Conservation (phyloP, 257 asterid species). For the Craterostigma plantagineum region DNA sequence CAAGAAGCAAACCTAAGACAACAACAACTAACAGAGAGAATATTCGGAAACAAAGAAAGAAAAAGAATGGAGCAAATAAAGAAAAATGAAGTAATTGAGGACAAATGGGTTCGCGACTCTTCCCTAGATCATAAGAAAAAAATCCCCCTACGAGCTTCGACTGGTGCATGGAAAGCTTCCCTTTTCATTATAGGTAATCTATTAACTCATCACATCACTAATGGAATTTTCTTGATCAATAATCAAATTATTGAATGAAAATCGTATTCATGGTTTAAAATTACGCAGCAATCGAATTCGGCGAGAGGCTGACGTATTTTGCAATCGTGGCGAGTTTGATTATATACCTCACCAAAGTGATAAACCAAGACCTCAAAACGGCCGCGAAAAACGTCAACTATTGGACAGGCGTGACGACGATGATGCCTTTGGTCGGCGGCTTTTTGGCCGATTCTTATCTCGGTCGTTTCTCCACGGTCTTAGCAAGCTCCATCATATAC, state of each 20-base stretch:
- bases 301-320: constrained; percentile 77
- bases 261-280: neutral
- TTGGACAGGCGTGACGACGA: constrained; percentile 74
- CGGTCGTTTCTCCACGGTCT: constrained; percentile 70
- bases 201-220: neutral
- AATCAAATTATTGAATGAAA: constrained; percentile 24
- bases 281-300: constrained; percentile 53
- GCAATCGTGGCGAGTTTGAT: constrained; percentile 66
- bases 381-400: constrained; percentile 63
- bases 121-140: constrained; percentile 57
- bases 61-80: constrained; percentile 19
- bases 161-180: constrained; percentile 91
- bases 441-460: constrained; percentile 75
- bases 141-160: constrained; percentile 51
- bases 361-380: constrained; percentile 54
- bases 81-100: constrained; percentile 24
- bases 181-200: constrained; percentile 56
- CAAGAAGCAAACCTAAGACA: too few relatives aligned
- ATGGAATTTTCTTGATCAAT: constrained; percentile 16
- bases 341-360: constrained; percentile 63
- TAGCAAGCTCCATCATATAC: constrained; percentile 42
- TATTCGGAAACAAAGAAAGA: neutral
- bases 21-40: too few relatives aligned
- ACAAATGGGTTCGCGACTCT: constrained; percentile 62
- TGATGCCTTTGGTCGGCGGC: constrained; percentile 83